Base-by-base conservation (phyloP, 106 monocot genomes). In the Acorus calamus region DNA sequence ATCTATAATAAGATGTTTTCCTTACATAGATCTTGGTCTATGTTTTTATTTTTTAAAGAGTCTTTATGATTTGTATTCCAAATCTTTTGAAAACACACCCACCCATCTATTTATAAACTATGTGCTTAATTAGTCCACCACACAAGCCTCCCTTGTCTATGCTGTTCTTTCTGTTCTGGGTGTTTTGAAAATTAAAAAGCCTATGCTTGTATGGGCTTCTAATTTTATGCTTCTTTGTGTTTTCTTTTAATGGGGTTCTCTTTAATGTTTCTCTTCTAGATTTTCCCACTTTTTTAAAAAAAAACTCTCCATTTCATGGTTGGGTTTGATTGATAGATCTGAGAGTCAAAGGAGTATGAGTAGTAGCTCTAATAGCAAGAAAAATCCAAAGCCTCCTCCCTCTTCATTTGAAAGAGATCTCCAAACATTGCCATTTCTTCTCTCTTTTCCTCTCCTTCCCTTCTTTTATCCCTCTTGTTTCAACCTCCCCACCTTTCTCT, bases 311-410 rank as follows among this genome's bases (percentile, higher is more conserved):
- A 53, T 9, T 54, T 66, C 44, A 46, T 54, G 44, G 53, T 45
- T 54, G 53, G 28, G 53, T 42, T 53, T 11, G 66, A 66, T 10
- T 7, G 44, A 11, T 49, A 63, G 63, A 63, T 49, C 6, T 63
- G 12, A 10, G 44, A 47, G 46, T 7, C 11, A 49, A 8, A 49
- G 12, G 3, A 47, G 12, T 14, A 12, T 11, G 48, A 4, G 8
- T 6, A 43, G 44, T 63, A 3, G 42, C 55, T n/a, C 44, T 43
- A 66, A 66, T 66, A 55, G 66, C 28, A 66, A 66, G 60, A 45
- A 46, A 8, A 13, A 49, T 28, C 14, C 44, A 11, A 42, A 63
- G 2, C 49, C 4, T 47, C 49, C 60, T 63, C 8, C 46, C 42
- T 50, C 45, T 7, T 50, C 55, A 28, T 28, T 28, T 28, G 28